phyloP scores from a whole-genome alignment of 106 monocot species.

The Triglochin maritima region DNA sequence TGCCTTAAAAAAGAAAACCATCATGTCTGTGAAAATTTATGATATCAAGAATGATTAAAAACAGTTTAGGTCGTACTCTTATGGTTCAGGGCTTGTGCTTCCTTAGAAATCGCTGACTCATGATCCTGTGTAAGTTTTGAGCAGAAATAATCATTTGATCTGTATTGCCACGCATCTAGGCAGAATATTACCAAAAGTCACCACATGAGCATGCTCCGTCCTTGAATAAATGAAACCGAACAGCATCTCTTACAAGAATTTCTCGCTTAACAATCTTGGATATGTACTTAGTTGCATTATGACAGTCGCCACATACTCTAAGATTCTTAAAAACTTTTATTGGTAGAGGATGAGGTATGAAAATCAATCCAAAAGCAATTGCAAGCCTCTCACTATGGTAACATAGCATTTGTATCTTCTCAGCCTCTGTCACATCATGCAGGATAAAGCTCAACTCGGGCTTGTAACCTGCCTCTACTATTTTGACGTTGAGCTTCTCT shows the following conservation, averaged over 20 bases:
- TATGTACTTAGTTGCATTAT: conserved; percentile 55
- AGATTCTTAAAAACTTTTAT: conserved; percentile 74
- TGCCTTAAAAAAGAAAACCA: too few relatives aligned
- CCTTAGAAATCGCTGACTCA: too few relatives aligned
- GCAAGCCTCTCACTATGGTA: conserved; percentile 84
- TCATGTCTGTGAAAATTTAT: too few relatives aligned
- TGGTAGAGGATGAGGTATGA: conserved; percentile 38
- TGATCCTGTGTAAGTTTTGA: too few relatives aligned
- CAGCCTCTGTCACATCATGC: conserved; percentile 49
- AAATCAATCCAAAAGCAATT: conserved; percentile 68
- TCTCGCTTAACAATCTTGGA: conserved; percentile 61
- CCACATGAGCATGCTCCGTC: conserved; percentile 64
- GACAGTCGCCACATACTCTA: conserved; percentile 66
- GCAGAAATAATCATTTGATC: too few relatives aligned
- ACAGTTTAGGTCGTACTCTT: too few relatives aligned
- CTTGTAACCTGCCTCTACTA: conserved; percentile 44
- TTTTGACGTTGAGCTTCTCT: conserved; percentile 28
- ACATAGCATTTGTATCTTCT: conserved; percentile 54
- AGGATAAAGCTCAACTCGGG: conserved; percentile 45
- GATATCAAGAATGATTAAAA: too few relatives aligned
- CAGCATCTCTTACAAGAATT: conserved; percentile 73
- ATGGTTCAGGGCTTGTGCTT: too few relatives aligned
- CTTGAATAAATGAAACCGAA: conserved; percentile 62
- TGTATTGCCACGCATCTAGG: too few relatives aligned
- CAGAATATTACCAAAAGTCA: conserved; percentile 59